A percentile compares a stretch with the other conserved stretches of the same genome.
These are phyloP conservation scores for Sextonia rubra DNA, from an alignment of 164 flowering plant genomes.

Conservation along the genomic window DNA sequence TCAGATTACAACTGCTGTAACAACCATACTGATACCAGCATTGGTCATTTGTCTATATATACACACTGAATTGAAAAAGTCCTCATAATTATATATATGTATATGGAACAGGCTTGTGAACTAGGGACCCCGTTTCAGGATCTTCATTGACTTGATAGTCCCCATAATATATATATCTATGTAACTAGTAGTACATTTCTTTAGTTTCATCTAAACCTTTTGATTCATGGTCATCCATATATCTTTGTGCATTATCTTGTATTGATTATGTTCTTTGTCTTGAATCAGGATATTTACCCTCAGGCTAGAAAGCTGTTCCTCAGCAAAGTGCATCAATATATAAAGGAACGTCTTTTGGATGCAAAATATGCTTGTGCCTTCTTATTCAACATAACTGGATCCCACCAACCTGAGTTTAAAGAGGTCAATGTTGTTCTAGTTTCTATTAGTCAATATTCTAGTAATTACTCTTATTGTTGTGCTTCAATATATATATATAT, in stretches of 20 bases:
- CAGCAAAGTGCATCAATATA: constrained; percentile 78
- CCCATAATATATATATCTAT: no score
- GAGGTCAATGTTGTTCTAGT: constrained; percentile 45
- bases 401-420: constrained; percentile 40
- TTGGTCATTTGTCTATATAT: no score
- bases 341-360: constrained; percentile 79
- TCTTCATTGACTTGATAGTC: no score
- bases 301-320: constrained; percentile 68
- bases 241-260: not conserved
- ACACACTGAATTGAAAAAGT: no score
- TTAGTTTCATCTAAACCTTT: not conserved
- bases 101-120: no score
- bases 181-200: no score
- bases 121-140: no score
- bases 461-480: not conserved
- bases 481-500: not conserved
- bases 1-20: no score
- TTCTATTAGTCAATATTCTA: not conserved
- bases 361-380: constrained; percentile 85
- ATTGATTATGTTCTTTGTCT: not conserved
- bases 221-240: not conserved
- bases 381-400: constrained; percentile 35
- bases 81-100: no score
- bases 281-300: constrained; percentile 52
- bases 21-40: no score